A percentile compares a stretch with the other conserved stretches of the same genome.
These are phyloP conservation scores for Calonectria hongkongensis DNA, from an alignment of 2,329 filamentous ascomycete genomes.

Conservation along the genomic window DNA sequence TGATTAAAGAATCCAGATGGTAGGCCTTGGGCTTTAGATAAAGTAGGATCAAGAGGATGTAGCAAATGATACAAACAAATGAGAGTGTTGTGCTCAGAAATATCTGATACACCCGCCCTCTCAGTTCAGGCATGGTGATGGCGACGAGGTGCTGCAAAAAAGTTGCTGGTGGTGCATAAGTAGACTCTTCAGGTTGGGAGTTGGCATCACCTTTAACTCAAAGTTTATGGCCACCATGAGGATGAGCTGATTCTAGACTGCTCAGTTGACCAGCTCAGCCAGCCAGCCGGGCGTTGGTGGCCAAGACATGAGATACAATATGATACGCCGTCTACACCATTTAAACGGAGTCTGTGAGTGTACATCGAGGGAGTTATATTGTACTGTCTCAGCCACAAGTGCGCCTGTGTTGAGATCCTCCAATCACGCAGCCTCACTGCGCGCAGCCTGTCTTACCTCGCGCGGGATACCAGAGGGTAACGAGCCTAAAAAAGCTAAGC, in stretches of 20 bases:
- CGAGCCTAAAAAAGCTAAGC: background rate
- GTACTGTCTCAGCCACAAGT: constrained; percentile 8
- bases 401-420: background rate
- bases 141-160: no score
- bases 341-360: background rate
- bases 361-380: constrained; percentile 5
- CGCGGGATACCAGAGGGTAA: background rate
- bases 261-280: background rate
- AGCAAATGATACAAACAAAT: constrained; percentile 27
- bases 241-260: background rate
- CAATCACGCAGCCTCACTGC: background rate
- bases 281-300: background rate
- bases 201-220: constrained; percentile 8
- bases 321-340: background rate
- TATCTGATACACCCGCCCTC: background rate
- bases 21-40: constrained; percentile 32
- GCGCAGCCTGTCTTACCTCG: background rate
- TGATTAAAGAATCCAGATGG: constrained; percentile 34
- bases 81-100: background rate
- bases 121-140: background rate
- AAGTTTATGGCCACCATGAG: background rate
- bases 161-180: no score
- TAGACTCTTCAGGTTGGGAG: background rate
- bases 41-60: constrained; percentile 36
- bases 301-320: background rate